These are phyloP conservation scores for Sporothrix mexicana DNA, from an alignment of 2,329 filamentous ascomycete species.

Conservation along the genomic window DNA sequence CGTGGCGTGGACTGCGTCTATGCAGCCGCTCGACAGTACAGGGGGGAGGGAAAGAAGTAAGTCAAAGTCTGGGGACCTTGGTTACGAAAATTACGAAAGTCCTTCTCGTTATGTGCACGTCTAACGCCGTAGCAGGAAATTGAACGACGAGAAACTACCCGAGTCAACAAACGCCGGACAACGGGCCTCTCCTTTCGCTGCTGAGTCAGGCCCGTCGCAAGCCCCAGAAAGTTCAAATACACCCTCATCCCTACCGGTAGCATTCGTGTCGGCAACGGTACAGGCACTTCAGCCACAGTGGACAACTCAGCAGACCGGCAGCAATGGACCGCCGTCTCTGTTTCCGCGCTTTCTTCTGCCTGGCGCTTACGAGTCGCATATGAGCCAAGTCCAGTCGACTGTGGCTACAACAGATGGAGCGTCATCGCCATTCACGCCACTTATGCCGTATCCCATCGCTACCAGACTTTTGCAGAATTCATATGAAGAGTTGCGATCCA, in stretches of 20 bases:
- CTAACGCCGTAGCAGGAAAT: too few species aligned
- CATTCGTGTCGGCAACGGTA: neutral
- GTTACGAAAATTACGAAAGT: too few species aligned
- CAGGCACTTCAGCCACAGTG: neutral
- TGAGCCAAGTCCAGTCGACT: neutral
- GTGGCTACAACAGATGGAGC: neutral
- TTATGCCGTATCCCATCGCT: neutral
- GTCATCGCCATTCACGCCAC: neutral
- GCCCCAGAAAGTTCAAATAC: too few species aligned
- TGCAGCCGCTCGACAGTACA: neutral
- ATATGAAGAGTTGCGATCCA: neutral
- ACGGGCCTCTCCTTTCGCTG: too few species aligned
- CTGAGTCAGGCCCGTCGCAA: too few species aligned
- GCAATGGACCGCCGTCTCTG: neutral
- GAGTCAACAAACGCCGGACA: too few species aligned
- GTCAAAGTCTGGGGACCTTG: neutral
- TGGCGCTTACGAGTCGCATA: constrained; percentile 7
- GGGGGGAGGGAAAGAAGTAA: neutral
- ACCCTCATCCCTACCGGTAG: too few species aligned
- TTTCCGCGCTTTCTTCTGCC: constrained; percentile 1
- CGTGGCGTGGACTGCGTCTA: constrained; percentile 10
- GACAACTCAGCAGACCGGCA: neutral
- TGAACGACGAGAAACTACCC: too few species aligned
- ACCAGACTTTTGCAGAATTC: neutral
- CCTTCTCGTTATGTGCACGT: too few species aligned